phyloP scores from a whole-genome alignment of 1,284 basidiomycete genomes.

The Cryptococcus floricola region DNA sequence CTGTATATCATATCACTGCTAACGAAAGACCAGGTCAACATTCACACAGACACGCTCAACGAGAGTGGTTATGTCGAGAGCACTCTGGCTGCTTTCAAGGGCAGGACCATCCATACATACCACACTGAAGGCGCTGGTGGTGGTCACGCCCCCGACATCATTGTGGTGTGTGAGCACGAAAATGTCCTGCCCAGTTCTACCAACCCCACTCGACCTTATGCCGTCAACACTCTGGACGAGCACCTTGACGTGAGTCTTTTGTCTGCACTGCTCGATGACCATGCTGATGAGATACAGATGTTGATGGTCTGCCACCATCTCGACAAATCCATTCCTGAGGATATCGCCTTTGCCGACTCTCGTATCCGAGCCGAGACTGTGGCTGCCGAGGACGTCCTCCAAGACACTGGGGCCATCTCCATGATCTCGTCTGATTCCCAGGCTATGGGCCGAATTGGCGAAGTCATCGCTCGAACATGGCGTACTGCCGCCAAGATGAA shows the following conservation, averaged over 20 bases:
- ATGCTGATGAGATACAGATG: constrained; percentile 61
- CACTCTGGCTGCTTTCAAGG: constrained; percentile 86
- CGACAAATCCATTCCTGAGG: constrained; percentile 83
- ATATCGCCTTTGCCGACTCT: constrained; percentile 94
- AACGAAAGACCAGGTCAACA: constrained; percentile 65
- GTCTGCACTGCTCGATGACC: neutral
- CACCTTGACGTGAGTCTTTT: constrained; percentile 76
- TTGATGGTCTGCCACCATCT: constrained; percentile 90
- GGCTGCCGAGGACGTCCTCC: constrained; percentile 94
- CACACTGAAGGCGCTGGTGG: constrained; percentile 94
- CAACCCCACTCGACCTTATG: constrained; percentile 91
- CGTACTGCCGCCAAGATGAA: constrained; percentile 95
- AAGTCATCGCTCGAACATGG: constrained; percentile 92
- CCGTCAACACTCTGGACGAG: constrained; percentile 90
- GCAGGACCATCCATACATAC: constrained; percentile 95
- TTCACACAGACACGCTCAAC: constrained; percentile 95
- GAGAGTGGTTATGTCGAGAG: constrained; percentile 71
- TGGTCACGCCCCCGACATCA: constrained; percentile 97
- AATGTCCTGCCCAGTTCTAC: constrained; percentile 98
- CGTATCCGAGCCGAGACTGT: constrained; percentile 95
- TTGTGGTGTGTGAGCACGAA: constrained; percentile 82
- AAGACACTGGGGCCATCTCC: constrained; percentile 89
- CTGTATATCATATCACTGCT: neutral
- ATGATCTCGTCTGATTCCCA: constrained; percentile 96
- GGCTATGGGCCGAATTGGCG: constrained; percentile 97